Conservation (phyloP, 208 protist genomes). For the Wallacemonas sp. region DNA sequence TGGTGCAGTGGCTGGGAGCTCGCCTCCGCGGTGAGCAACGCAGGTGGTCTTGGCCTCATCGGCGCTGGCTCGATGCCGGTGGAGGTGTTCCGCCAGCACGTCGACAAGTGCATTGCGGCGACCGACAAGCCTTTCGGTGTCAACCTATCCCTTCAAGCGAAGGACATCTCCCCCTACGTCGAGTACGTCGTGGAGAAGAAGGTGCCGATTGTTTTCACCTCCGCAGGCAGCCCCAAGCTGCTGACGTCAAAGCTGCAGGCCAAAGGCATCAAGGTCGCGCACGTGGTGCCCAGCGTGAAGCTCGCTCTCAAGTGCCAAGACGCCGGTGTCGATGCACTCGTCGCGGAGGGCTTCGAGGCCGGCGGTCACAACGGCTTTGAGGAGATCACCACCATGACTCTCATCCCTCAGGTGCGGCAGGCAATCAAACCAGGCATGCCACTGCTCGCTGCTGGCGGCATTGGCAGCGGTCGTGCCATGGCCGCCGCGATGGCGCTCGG, state of each 20-base stretch:
- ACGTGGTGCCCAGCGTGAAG: conserved; percentile 80
- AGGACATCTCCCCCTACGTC: conserved; percentile 40
- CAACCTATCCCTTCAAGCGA: conserved; percentile 55
- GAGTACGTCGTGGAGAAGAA: conserved; percentile 78
- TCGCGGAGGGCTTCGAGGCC: conserved; percentile 81
- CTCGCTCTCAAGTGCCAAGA: conserved; percentile 73
- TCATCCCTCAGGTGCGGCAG: conserved; percentile 57
- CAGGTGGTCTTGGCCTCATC: conserved; percentile 83
- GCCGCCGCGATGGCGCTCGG: conserved; percentile 68
- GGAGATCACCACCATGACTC: conserved; percentile 65
- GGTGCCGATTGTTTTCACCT: conserved; percentile 86
- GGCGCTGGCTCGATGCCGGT: conserved; percentile 72
- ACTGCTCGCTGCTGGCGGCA: conserved; percentile 70
- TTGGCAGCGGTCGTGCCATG: conserved; percentile 57
- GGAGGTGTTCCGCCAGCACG: conserved; percentile 59
- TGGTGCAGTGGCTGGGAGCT: conserved; percentile 79
- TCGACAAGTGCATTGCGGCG: conserved; percentile 42
- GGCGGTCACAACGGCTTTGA: conserved; percentile 66
- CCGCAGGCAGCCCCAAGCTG: conserved; percentile 72
- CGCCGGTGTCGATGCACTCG: conserved; percentile 73
- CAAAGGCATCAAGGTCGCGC: conserved; percentile 64
- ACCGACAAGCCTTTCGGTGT: conserved; percentile 79
- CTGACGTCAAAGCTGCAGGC: conserved; percentile 70
- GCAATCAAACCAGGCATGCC: conserved; percentile 60
- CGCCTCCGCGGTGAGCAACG: conserved; percentile 82